These are phyloP conservation scores for Penicillium rolfsii DNA, from an alignment of 2,329 filamentous ascomycete species.

Conservation along the genomic window DNA sequence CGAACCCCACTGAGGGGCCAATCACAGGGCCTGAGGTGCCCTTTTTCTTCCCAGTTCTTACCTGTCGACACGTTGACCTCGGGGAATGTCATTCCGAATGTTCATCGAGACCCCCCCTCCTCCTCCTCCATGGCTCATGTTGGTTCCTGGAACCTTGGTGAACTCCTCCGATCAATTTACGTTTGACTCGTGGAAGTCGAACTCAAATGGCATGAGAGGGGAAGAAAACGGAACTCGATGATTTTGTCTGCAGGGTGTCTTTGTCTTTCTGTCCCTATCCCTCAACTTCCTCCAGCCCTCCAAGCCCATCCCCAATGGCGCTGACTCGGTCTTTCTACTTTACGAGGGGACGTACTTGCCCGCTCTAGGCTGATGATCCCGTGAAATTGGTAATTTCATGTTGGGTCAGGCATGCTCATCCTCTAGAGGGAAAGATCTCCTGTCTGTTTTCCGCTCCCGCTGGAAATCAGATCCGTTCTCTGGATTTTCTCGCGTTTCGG, in stretches of 20 bases:
- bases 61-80: conserved; percentile 17
- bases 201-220: background rate
- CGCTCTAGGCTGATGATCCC: background rate
- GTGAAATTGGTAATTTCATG: conserved; percentile 8
- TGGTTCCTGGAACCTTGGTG: background rate
- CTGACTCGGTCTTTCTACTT: background rate
- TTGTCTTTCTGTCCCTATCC: background rate
- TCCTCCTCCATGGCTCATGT: background rate
- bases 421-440: conserved; percentile 31
- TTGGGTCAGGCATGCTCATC: conserved; percentile 25
- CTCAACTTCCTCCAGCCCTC: too few species aligned
- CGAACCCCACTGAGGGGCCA: conserved; percentile 5
- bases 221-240: background rate
- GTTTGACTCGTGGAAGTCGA: conserved; percentile 7
- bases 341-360: background rate
- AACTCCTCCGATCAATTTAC: background rate
- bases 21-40: conserved; percentile 4
- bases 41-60: background rate
- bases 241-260: background rate
- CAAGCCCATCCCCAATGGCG: background rate
- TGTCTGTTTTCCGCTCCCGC: conserved; percentile 11
- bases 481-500: background rate
- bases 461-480: background rate
- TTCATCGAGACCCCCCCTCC: background rate
- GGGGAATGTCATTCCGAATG: conserved; percentile 25